Evolutionary conservation across 306 rosid genomes (phyloP), one percentile per base, ranked within the genome.

Genomic region (Heteromeles arbutifolia): DNA sequence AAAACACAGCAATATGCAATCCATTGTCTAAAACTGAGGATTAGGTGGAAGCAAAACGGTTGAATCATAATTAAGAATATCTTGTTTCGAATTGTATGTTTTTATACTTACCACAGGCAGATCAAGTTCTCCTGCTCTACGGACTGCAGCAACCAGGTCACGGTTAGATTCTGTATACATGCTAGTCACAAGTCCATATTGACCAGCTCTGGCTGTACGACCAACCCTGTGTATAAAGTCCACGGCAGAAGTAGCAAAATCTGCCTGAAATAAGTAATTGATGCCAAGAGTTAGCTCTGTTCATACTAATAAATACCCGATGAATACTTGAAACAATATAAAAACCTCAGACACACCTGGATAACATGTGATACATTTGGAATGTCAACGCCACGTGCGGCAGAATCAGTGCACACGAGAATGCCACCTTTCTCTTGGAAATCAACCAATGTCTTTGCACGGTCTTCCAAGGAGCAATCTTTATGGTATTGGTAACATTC

Each of bases 321-420:
- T 48, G 43, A 76, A 73, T 45, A 66, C 54, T 48, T 15, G 54
- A 48, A 48, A 43, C 74, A 45, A 21, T 66, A 64, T 53, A 39
- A 74, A 73, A 68, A 81, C 67, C 73, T 62, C 76, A 59, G 80
- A 64, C 44, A 8, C 80, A 92, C 97, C 97, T 92, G 97, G 82
- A 95, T 88, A 82, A 95, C 92, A 79, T 95, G 99, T 22, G 88
- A 86, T 78, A 95, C 89, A 65, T 92, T 89, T 67, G 97, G 87
- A 82, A 95, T 92, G 83, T 95, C 97, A 79, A 92, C 89, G 54
- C 99, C 97, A 73, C 97, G 93, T 28, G 99, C 92, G 67, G 96
- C 99, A 70, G 99, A 97, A 86, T 92, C 99, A 43, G 99, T 95
- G 77, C 97, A 95, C 67, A 92, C 97, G 79, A 95, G 90, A 86